These are phyloP conservation scores for Lecanosticta acicola DNA, from an alignment of 2,329 filamentous ascomycete species.

Conservation along the genomic window DNA sequence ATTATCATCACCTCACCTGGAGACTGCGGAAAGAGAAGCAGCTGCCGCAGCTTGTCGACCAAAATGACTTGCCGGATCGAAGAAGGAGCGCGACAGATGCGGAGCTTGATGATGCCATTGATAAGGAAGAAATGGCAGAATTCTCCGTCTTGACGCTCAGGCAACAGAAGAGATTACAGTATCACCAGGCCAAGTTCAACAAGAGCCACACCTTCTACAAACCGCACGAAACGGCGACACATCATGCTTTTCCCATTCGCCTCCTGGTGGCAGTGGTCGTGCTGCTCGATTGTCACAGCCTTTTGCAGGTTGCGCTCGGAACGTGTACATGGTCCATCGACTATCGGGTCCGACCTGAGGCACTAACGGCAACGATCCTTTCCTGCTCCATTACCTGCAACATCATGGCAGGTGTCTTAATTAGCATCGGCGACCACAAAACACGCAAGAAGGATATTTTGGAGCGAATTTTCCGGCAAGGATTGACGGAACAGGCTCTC, in stretches of 20 bases:
- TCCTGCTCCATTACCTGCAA: constrained; percentile 74
- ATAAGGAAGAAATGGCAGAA: constrained; percentile 45
- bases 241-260: constrained; percentile 69
- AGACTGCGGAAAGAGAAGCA: constrained; percentile 54
- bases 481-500: constrained; percentile 63
- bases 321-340: constrained; percentile 73
- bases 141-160: constrained; percentile 57
- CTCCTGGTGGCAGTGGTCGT: constrained; percentile 73
- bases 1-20: constrained; percentile 64
- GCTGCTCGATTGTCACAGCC: constrained; percentile 70
- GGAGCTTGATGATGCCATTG: constrained; percentile 35
- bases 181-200: constrained; percentile 74
- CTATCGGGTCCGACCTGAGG: constrained; percentile 62
- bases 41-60: constrained; percentile 59
- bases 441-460: constrained; percentile 83
- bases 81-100: constrained; percentile 14
- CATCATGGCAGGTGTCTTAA: constrained; percentile 68
- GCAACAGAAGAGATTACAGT: constrained; percentile 64
- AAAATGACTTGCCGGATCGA: constrained; percentile 59
- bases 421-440: constrained; percentile 67
- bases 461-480: constrained; percentile 68
- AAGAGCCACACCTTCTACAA: constrained; percentile 87
- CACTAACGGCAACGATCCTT: constrained; percentile 74
- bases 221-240: constrained; percentile 77
- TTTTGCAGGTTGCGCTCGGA: constrained; percentile 74